Percentiles rank a stretch among this genome's conserved stretches.
phyloP scores from a whole-genome alignment of 169 alveolate species.

The Eimeria zaria region DNA sequence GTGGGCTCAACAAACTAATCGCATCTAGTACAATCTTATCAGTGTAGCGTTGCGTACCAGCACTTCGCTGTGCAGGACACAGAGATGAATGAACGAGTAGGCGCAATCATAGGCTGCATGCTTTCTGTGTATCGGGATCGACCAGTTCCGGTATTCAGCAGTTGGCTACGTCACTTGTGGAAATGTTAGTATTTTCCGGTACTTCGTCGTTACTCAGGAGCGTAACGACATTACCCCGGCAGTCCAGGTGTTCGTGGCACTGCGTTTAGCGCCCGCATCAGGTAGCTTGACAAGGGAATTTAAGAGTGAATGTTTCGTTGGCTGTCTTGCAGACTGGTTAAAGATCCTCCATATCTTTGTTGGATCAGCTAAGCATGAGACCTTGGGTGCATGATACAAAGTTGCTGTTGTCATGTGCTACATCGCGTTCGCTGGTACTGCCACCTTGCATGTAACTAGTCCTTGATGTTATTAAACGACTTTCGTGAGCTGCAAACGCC shows the following conservation, averaged over 20 bases:
- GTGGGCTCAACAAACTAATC: neutral
- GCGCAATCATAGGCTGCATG: neutral
- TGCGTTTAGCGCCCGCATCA: neutral
- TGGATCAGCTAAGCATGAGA: neutral
- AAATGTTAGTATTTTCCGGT: neutral
- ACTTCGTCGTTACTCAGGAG: neutral
- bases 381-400: neutral
- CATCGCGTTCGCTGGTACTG: neutral
- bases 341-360: neutral
- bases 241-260: neutral
- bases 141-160: neutral
- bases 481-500: too few species aligned
- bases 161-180: neutral
- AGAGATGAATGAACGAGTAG: neutral
- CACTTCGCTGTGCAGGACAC: neutral
- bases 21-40: neutral
- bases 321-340: neutral
- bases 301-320: neutral
- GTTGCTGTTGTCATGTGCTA: neutral
- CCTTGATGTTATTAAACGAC: too few species aligned
- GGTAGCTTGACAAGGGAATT: neutral
- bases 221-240: neutral
- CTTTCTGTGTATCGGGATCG: neutral
- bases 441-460: too few species aligned
- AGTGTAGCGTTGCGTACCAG: neutral